Conservation (phyloP, 768 basidiomycete genomes). For the Boletellus ananiceps region DNA sequence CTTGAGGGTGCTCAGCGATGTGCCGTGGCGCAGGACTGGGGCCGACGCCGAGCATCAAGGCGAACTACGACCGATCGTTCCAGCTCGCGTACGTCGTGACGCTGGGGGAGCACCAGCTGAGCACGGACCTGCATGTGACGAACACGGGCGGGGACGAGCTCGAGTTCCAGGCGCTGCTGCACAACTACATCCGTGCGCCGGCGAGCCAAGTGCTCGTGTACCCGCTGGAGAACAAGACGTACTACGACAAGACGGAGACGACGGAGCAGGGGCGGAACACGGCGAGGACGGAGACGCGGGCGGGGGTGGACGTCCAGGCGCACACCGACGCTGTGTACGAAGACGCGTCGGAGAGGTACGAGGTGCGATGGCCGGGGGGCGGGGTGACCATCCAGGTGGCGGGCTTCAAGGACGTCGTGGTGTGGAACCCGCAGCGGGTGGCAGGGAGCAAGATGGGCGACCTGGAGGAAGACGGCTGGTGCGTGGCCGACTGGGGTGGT, state of each 20-base stretch:
- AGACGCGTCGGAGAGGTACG: slow-evolving; percentile 50
- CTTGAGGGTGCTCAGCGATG: slow-evolving; percentile 1
- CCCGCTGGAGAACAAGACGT: slow-evolving; percentile 60
- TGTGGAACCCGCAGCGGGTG: slow-evolving; percentile 87
- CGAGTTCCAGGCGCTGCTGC: slow-evolving; percentile 90
- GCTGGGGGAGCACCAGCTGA: slow-evolving; percentile 65
- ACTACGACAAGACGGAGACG: slow-evolving; percentile 77
- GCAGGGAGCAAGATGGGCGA: slow-evolving; percentile 70
- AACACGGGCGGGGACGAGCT: slow-evolving; percentile 43
- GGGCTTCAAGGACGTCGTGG: slow-evolving; percentile 76
- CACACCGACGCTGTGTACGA: slow-evolving; percentile 80
- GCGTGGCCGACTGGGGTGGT: slow-evolving; percentile 19
- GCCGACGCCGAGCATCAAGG: slow-evolving; percentile 54
- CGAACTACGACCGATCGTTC: slow-evolving; percentile 62
- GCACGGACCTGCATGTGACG: slow-evolving; percentile 74
- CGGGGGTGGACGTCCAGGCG: slow-evolving; percentile 58
- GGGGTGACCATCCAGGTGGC: slow-evolving; percentile 47
- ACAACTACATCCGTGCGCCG: slow-evolving; percentile 80
- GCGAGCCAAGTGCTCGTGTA: slow-evolving; percentile 54
- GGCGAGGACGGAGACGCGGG: slow-evolving; percentile 55
- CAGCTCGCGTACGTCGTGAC: slow-evolving; percentile 78
- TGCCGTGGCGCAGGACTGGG: slow-evolving; percentile 46
- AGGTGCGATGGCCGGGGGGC: slow-evolving; percentile 56
- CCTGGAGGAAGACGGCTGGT: slow-evolving; percentile 91
- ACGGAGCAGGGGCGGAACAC: slow-evolving; percentile 44